Conservation (phyloP, 371 early-diverging fungal species). For the Apophysomyces trapeziformis region DNA sequence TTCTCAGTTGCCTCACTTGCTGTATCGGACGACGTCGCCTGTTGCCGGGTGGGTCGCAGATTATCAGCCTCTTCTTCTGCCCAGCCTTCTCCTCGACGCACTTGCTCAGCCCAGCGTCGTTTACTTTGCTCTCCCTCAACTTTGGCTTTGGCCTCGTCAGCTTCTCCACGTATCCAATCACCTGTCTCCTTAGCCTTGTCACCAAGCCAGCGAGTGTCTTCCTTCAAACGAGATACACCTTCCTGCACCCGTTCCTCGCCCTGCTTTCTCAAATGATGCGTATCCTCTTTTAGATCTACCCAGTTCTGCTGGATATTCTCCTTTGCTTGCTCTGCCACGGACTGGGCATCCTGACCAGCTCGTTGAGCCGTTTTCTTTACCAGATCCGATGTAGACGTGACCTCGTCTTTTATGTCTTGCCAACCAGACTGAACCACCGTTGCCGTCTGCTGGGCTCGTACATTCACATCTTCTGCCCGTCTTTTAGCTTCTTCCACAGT, state of each 20-base stretch:
- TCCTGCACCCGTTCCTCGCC: constrained; percentile 14
- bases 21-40: constrained; percentile 1
- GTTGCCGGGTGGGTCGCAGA: constrained; percentile 23
- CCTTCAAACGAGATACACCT: constrained; percentile 7
- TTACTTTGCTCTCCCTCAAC: constrained; percentile 9
- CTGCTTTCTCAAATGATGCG: background rate
- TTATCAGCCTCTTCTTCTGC: constrained; percentile 38
- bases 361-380: constrained; percentile 4
- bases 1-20: constrained; percentile 6
- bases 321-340: constrained; percentile 20
- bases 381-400: constrained; percentile 17
- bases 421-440: constrained; percentile 11
- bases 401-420: constrained; percentile 9
- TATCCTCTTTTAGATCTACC: constrained; percentile 5
- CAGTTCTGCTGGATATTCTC: constrained; percentile 1
- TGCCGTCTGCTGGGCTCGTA: constrained; percentile 15
- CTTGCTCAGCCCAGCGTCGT: constrained; percentile 14
- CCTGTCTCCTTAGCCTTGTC: background rate
- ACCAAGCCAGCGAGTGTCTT: constrained; percentile 9
- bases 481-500: background rate
- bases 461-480: constrained; percentile 2
- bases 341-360: constrained; percentile 10
- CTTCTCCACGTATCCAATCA: background rate
- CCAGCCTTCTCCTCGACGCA: constrained; percentile 31
- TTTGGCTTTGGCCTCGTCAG: background rate